Base-by-base conservation (phyloP, 805 yeast species). In the Spathaspora hagerdaliae region DNA sequence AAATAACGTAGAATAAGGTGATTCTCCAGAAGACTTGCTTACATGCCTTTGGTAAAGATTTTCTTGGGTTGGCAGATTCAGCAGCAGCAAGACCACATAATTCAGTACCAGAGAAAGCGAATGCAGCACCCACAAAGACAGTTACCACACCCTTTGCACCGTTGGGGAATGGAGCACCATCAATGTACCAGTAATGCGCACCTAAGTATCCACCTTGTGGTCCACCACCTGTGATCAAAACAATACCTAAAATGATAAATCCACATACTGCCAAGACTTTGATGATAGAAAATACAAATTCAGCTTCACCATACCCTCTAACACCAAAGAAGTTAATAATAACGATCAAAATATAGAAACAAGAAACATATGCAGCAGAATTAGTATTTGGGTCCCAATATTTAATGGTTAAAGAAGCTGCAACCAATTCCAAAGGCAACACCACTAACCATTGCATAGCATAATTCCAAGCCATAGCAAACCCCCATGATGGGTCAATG, bases 401-500 rank as follows among this genome's bases (percentile, higher is more conserved):
- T 49, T 65, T 58, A 41, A 81, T 72, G 6, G 82, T 76, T 53
- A 79, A 73, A 24, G 83, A 67, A 15, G 78, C 78, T 27, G 82
- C 83, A 15, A 79, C 80, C 45, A 80, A 60, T 55, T 81, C 85
- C 42, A 77, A 63, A 3, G 85, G 84, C 45, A 80, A 65, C 19
- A 79, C 64, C 39, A 78, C 48, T 47, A 62, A 39, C 47, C 59
- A 61, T 45, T 59, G 63, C 57, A 62, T 55, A 36, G 58, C 60
- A 45, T 62, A 63, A 47, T 63, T 61, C 65, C 65, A 63, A 8
- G 62, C 66, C 45, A 60, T 51, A 29, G 67, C 64, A 56, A 79
- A 82, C 31, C 85, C 86, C 71, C 79, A 77, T 7, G 83, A 76
- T 15, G 75, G 73, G 53, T 81, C 84, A 44, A 82, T 65, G 53